Evolutionary conservation across 2,329 filamentous ascomycete species (phyloP), one percentile per base, ranked within the genome.

Genomic region (Monosporascus sp.): DNA sequence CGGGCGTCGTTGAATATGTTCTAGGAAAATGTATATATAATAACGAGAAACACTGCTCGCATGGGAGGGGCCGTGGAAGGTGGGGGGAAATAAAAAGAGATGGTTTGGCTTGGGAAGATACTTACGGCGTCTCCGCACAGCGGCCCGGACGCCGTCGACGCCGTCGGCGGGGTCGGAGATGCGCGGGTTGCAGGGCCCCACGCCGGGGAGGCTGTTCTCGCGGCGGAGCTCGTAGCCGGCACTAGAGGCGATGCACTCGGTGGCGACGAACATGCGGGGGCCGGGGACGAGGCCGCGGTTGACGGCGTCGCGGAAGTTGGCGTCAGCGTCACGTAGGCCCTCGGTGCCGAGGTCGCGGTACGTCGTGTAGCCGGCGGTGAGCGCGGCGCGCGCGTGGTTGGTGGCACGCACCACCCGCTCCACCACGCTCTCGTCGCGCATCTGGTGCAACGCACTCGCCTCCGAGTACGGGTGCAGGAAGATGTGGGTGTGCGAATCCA

Each of bases 321-420:
- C 73, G 62, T 83, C 80, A 27, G 74, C 73, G 38, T 76, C 73
- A 27, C 71, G 68, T 54, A 81, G 71, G 0, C 74, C 73, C 60
- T 83, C 79, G 3, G 77, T 79, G 15, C 79, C 78, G 1, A 82
- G 71, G 61, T 83, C 80, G 44, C 80, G 72, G 63, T 81, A 82
- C 2, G 79, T 82, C 0, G 80, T 85, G 68, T 79, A 84, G 7
- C 81, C 82, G 0, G 81, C 78, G 20, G 78, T 66, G 9, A 85
- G 69, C 1, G 78, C 80, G 0, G 72, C 70, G 45, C 76, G 76
- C 55, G 74, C 74, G 56, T 82, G 76, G 54, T 81, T 79, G 7
- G 76, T 75, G 0, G 77, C 76, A 18, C 81, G 76, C 48, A 85
- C 73, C 24, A 77, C 72, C 22, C 80, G 71, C 60, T 85, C 81